phyloP scores from a whole-genome alignment of 108 stramenopile genomes.

The Cyclostephanos invisitatus region DNA sequence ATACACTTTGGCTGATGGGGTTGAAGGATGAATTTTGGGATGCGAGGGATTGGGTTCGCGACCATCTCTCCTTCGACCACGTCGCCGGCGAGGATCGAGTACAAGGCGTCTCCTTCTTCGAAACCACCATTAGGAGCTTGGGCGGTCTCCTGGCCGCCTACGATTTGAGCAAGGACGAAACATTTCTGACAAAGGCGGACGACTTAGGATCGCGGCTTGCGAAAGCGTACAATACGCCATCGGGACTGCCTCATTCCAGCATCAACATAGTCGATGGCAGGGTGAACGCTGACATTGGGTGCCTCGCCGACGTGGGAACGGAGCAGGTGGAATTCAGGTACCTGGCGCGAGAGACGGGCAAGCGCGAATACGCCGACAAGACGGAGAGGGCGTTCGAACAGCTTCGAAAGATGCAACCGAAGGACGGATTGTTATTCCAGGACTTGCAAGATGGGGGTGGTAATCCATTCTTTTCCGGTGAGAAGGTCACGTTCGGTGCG shows the following conservation, averaged over 20 bases:
- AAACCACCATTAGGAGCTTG: constrained; percentile 96
- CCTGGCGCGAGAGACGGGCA: constrained; percentile 68
- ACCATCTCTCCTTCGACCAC: constrained; percentile 56
- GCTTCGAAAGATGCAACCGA: constrained; percentile 55
- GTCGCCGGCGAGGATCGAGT: constrained; percentile 14
- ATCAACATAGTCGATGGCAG: constrained; percentile 55
- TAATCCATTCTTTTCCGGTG: constrained; percentile 54
- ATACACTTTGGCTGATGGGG: constrained; percentile 96
- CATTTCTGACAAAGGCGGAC: constrained; percentile 75
- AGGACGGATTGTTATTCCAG: constrained; percentile 59
- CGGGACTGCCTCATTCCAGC: constrained; percentile 69
- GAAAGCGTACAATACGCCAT: constrained; percentile 62
- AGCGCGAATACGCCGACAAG: constrained; percentile 69
- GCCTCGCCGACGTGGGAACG: constrained; percentile 87
- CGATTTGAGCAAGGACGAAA: constrained; percentile 71
- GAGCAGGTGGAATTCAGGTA: constrained; percentile 92
- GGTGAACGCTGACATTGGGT: constrained; percentile 32
- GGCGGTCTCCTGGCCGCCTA: constrained; percentile 95
- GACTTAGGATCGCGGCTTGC: constrained; percentile 71
- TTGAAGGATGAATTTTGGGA: constrained; percentile 92
- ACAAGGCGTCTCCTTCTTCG: constrained; percentile 86
- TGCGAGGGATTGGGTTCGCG: constrained; percentile 85
- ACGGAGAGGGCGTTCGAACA: constrained; percentile 74
- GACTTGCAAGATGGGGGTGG: constrained; percentile 30
- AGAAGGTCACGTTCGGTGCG: constrained; percentile 77